These are phyloP conservation scores for Alternaria consortialis DNA, from an alignment of 2,329 filamentous ascomycete genomes.

Conservation along the genomic window DNA sequence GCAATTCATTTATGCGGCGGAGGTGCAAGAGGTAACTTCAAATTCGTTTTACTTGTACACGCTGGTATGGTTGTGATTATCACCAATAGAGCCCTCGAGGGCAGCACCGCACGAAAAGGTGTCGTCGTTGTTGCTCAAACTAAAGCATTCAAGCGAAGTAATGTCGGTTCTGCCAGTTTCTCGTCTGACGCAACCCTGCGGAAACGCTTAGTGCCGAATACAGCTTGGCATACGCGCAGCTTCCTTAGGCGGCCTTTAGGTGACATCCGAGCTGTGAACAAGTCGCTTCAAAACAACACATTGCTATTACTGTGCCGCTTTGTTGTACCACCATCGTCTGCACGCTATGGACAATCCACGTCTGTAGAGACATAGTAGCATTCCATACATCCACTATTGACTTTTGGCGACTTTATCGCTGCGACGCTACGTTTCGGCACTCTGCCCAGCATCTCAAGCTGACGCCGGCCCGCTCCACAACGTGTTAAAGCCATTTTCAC, in stretches of 20 bases:
- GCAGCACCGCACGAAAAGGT: neutral
- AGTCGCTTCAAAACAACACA: conserved; percentile 37
- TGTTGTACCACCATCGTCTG: neutral
- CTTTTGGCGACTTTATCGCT: conserved; percentile 12
- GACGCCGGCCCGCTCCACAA: conserved; percentile 19
- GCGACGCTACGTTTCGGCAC: conserved; percentile 23
- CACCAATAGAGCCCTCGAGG: neutral
- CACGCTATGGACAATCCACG: conserved; percentile 6
- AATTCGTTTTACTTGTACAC: neutral
- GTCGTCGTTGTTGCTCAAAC: neutral
- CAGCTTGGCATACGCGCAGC: conserved; percentile 34
- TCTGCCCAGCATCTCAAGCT: conserved; percentile 23
- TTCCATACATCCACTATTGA: neutral
- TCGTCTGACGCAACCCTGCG: conserved; percentile 7
- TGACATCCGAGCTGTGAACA: conserved; percentile 34
- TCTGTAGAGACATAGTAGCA: neutral
- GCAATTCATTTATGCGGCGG: conserved; percentile 14
- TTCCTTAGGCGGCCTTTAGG: conserved; percentile 19
- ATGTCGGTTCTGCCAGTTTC: neutral
- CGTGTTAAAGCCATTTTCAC: conserved; percentile 8
- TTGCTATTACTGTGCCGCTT: conserved; percentile 22
- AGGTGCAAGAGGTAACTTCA: conserved; percentile 19
- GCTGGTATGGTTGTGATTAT: neutral
- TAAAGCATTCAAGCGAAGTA: neutral
- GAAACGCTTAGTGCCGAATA: conserved; percentile 13